These are phyloP conservation scores for Plasmodium knowlesi DNA, from an alignment of 169 alveolate species.

Conservation along the genomic window DNA sequence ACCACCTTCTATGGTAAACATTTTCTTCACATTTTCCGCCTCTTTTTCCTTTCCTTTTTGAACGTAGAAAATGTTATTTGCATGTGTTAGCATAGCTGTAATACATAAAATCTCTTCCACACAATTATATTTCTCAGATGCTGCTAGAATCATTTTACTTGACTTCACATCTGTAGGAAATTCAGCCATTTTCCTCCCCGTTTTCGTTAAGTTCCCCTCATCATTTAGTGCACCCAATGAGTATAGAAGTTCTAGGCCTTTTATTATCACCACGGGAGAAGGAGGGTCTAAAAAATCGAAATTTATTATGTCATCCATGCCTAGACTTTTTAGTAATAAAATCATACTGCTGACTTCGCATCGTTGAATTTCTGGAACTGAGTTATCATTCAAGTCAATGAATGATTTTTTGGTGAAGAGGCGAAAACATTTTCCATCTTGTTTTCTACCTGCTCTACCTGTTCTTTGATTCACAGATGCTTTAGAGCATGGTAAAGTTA, in stretches of 20 bases:
- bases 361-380: constrained; percentile 97
- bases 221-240: constrained; percentile 98
- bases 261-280: constrained; percentile 96
- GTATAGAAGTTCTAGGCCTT: constrained; percentile 97
- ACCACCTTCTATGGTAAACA: constrained; percentile 94
- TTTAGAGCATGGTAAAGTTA: constrained; percentile 98
- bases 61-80: constrained; percentile 95
- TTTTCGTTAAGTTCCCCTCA: constrained; percentile 96
- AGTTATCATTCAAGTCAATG: constrained; percentile 96
- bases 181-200: constrained; percentile 99
- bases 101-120: constrained; percentile 96
- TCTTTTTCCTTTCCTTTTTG: constrained; percentile 97
- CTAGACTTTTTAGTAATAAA: constrained; percentile 90
- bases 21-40: constrained; percentile 98
- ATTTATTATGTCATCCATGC: constrained; percentile 98
- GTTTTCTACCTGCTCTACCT: constrained; percentile 99
- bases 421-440: constrained; percentile 98
- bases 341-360: constrained; percentile 95
- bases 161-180: constrained; percentile 99
- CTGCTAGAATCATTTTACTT: constrained; percentile 91
- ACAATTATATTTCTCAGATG: constrained; percentile 95
- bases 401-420: constrained; percentile 97
- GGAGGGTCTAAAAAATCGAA: constrained; percentile 99
- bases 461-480: constrained; percentile 99
- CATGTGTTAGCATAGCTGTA: constrained; percentile 98